Conservation (phyloP, 345 rosid genomes). For the Eucalyptus pauciflora region DNA sequence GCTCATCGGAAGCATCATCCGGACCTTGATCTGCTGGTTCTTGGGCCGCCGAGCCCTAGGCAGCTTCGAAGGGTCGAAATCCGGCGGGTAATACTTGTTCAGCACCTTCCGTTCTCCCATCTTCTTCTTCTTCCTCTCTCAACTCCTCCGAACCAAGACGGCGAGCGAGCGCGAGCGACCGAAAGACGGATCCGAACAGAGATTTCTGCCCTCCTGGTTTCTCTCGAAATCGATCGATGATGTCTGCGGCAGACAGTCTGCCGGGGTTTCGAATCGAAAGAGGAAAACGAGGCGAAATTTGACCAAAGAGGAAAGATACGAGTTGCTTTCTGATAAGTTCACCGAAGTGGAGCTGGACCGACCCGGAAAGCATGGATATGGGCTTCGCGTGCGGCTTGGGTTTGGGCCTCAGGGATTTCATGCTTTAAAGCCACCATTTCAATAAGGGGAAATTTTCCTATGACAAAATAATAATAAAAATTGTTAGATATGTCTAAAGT, state of each 20-base stretch:
- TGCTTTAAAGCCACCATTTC: background rate
- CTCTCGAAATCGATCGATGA: background rate
- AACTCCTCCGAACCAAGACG: background rate
- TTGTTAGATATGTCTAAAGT: too few relatives aligned
- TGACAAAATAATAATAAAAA: background rate
- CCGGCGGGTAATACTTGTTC: slow-evolving; percentile 93
- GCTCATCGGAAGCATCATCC: slow-evolving; percentile 99
- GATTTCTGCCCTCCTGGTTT: background rate
- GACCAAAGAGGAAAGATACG: background rate
- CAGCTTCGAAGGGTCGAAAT: slow-evolving; percentile 82
- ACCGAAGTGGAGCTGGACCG: background rate
- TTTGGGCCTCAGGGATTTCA: background rate
- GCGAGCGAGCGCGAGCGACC: background rate
- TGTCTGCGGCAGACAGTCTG: too few relatives aligned
- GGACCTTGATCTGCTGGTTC: slow-evolving; percentile 86
- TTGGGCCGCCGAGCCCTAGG: slow-evolving; percentile 65
- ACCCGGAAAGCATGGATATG: background rate
- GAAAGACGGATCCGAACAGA: background rate
- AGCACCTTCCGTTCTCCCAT: slow-evolving; percentile 95
- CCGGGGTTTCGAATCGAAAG: background rate
- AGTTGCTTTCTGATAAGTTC: background rate
- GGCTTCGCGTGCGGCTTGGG: background rate
- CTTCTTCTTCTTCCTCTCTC: background rate
- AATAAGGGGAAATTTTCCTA: too few relatives aligned
- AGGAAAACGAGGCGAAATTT: background rate